Percentiles rank a stretch among this genome's conserved stretches.
phyloP scores from a whole-genome alignment of 106 monocot genomes.

The Acanthochlamys bracteata region DNA sequence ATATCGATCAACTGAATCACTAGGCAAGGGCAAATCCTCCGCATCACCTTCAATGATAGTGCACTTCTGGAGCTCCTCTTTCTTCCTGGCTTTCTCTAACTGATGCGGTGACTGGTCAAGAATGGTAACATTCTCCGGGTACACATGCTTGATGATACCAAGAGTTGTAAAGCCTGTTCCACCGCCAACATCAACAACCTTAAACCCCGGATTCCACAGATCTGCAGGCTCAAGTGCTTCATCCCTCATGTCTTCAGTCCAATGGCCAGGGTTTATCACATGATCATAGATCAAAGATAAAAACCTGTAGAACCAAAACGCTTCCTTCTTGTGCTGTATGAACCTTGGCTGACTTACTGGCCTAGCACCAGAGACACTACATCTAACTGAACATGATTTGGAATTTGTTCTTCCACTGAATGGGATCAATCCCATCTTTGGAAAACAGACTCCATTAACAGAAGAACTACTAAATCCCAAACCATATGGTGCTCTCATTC shows the following conservation, averaged over 20 bases:
- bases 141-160: constrained; percentile 75
- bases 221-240: constrained; percentile 91
- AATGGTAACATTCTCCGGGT: constrained; percentile 83
- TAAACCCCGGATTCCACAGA: constrained; percentile 44
- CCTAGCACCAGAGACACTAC: constrained; percentile 57
- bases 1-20: constrained; percentile 69
- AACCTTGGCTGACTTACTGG: constrained; percentile 75
- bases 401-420: constrained; percentile 3
- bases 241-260: constrained; percentile 98
- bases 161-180: constrained; percentile 91
- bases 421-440: constrained; percentile 10
- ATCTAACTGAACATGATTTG: constrained; percentile 10
- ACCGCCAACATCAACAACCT: constrained; percentile 89
- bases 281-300: constrained; percentile 93
- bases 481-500: constrained; percentile 16
- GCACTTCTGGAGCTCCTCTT: constrained; percentile 80
- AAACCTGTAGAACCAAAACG: constrained; percentile 97
- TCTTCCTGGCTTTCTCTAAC: constrained; percentile 75
- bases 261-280: constrained; percentile 84
- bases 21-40: constrained; percentile 87
- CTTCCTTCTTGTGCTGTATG: constrained; percentile 98
- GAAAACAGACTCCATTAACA: constrained; percentile 20
- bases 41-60: constrained; percentile 90
- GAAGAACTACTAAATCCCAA: constrained; percentile 33
- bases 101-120: constrained; percentile 97